Conservation (phyloP, 495 filamentous ascomycete species). For the Alectoria sarmentosa region DNA sequence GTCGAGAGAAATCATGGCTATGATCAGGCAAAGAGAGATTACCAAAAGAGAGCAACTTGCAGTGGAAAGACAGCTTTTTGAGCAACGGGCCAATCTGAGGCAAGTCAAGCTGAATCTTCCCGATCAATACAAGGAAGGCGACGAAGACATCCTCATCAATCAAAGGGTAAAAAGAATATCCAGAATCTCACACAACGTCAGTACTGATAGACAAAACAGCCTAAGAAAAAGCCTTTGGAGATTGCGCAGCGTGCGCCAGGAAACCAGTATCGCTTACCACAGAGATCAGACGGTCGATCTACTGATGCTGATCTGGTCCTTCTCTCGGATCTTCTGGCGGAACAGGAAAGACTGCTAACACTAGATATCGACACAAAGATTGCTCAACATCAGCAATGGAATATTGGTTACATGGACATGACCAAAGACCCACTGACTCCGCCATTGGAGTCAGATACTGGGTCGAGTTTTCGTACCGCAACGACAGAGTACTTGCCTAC, state of each 20-base stretch:
- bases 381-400: constrained; percentile 79
- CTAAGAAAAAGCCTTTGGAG: constrained; percentile 60
- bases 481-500: constrained; percentile 80
- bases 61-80: constrained; percentile 68
- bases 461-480: constrained; percentile 65
- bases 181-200: constrained; percentile 14
- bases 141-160: constrained; percentile 85
- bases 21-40: constrained; percentile 71
- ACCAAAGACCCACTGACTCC: constrained; percentile 77
- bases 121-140: constrained; percentile 74
- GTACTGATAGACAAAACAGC: constrained; percentile 46
- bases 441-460: constrained; percentile 47
- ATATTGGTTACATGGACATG: constrained; percentile 73
- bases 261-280: constrained; percentile 57
- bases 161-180: constrained; percentile 61
- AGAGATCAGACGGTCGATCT: constrained; percentile 61
- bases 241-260: constrained; percentile 47
- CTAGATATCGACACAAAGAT: constrained; percentile 73
- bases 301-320: constrained; percentile 68
- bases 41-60: constrained; percentile 69
- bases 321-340: constrained; percentile 66
- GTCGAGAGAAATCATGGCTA: constrained; percentile 67
- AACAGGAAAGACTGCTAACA: constrained; percentile 74
- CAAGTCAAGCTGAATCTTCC: constrained; percentile 74
- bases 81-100: constrained; percentile 71